These are phyloP conservation scores for Avena atlantica DNA, from an alignment of 176 grass and related monocot species.

Conservation along the genomic window DNA sequence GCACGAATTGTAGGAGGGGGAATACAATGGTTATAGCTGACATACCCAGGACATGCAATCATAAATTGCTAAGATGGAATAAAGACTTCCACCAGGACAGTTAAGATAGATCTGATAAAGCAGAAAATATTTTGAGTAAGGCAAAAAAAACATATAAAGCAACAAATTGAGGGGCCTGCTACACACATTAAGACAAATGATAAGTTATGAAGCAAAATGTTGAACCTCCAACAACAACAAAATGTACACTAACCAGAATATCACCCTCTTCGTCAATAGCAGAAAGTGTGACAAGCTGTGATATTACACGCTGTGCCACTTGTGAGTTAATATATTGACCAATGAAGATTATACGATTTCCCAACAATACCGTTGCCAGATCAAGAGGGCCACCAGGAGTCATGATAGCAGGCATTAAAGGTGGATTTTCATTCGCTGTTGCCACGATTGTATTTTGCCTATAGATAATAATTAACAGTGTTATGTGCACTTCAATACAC, in stretches of 20 bases:
- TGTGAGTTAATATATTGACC: slow-evolving; percentile 86
- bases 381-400: slow-evolving; percentile 80
- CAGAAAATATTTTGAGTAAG: slow-evolving; percentile 34
- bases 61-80: slow-evolving; percentile 90
- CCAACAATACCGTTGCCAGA: slow-evolving; percentile 73
- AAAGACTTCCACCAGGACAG: slow-evolving; percentile 86
- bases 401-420: slow-evolving; percentile 83
- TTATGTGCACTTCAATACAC: slow-evolving; percentile 8
- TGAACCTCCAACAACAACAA: slow-evolving; percentile 15
- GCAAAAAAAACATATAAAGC: slow-evolving; percentile 22
- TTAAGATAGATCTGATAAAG: slow-evolving; percentile 87
- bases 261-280: slow-evolving; percentile 81
- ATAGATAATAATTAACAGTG: slow-evolving; percentile 26
- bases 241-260: slow-evolving; percentile 75
- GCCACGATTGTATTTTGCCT: slow-evolving; percentile 62
- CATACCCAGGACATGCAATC: slow-evolving; percentile 99
- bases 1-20: background rate
- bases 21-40: slow-evolving; percentile 10
- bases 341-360: slow-evolving; percentile 93
- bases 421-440: slow-evolving; percentile 75
- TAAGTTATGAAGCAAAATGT: slow-evolving; percentile 9
- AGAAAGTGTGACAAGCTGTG: slow-evolving; percentile 88
- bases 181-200: background rate
- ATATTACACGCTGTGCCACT: slow-evolving; percentile 95
- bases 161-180: background rate